Evolutionary conservation across 2,329 filamentous ascomycete species (phyloP).

Genomic region (Neonectria ditissima): DNA sequence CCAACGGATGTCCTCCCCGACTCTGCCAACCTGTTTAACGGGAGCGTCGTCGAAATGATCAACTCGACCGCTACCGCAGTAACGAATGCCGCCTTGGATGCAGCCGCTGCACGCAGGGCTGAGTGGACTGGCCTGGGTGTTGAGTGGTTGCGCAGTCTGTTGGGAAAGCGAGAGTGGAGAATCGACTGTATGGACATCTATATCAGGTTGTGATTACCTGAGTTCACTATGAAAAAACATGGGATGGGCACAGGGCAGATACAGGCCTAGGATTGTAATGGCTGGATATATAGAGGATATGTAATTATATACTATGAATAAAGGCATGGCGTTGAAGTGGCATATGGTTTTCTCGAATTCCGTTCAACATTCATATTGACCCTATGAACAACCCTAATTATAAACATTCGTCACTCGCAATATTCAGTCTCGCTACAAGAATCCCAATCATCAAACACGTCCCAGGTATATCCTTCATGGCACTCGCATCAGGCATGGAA

Average conservation of each 20-base stretch:
- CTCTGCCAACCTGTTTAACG: slow-evolving; percentile 56
- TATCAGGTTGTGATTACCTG: slow-evolving; percentile 71
- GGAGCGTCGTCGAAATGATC: slow-evolving; percentile 66
- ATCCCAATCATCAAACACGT: slow-evolving; percentile 38
- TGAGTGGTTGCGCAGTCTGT: slow-evolving; percentile 85
- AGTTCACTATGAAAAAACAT: background rate
- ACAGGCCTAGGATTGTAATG: background rate
- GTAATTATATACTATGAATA: slow-evolving; percentile 10
- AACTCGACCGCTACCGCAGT: slow-evolving; percentile 78
- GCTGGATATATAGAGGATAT: slow-evolving; percentile 8
- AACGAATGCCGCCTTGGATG: slow-evolving; percentile 74
- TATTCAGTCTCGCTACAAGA: slow-evolving; percentile 35
- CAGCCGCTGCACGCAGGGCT: slow-evolving; percentile 63
- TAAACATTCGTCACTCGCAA: slow-evolving; percentile 40
- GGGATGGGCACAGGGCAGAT: background rate
- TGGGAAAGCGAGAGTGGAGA: slow-evolving; percentile 88
- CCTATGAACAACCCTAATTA: slow-evolving; percentile 31
- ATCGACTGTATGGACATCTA: slow-evolving; percentile 92
- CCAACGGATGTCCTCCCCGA: slow-evolving; percentile 41
- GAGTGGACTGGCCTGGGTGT: slow-evolving; percentile 83
- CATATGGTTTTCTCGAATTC: slow-evolving; percentile 13
- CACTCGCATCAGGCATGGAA: slow-evolving; percentile 43
- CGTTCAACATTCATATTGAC: slow-evolving; percentile 13
- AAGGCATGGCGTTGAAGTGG: slow-evolving; percentile 19
- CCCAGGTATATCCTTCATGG: slow-evolving; percentile 45